A percentile compares a stretch with the other conserved stretches of the same genome.
Evolutionary conservation across 192 early-diverging fungal genomes (phyloP).

Genomic region (Gigaspora rosea): DNA sequence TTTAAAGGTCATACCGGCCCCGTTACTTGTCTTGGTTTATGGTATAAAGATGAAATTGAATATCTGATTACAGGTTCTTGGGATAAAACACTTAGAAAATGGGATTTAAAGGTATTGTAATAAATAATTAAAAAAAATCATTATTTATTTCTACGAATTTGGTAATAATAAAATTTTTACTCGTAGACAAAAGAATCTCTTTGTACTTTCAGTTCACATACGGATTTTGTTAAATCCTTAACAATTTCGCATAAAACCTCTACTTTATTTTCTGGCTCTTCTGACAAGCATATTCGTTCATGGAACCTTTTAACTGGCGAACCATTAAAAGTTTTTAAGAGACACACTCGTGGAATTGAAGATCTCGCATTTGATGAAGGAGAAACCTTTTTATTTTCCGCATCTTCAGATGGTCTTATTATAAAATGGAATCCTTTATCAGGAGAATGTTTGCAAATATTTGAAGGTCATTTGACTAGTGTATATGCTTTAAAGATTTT

Average conservation of each 20-base stretch:
- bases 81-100: conserved; percentile 89
- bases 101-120: conserved; percentile 68
- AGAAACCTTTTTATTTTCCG: conserved; percentile 58
- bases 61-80: conserved; percentile 88
- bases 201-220: conserved; percentile 70
- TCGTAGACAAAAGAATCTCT: conserved; percentile 63
- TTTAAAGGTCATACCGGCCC: conserved; percentile 73
- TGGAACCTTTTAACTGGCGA: conserved; percentile 68
- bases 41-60: conserved; percentile 48
- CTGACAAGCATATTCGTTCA: conserved; percentile 77
- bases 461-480: conserved; percentile 78
- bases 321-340: conserved; percentile 48
- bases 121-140: not conserved
- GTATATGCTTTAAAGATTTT: conserved; percentile 65
- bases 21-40: conserved; percentile 64
- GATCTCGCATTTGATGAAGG: conserved; percentile 49
- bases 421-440: conserved; percentile 61
- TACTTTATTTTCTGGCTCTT: conserved; percentile 72
- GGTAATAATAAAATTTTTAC: conserved; percentile 5
- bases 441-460: conserved; percentile 49
- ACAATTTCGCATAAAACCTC: conserved; percentile 43
- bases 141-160: conserved; percentile 1
- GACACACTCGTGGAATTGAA: conserved; percentile 57
- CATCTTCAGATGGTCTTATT: conserved; percentile 65
- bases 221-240: conserved; percentile 91